A percentile compares a stretch with the other conserved stretches of the same genome.
phyloP scores from a whole-genome alignment of 116 monocot genomes.

The Posidonia oceanica region DNA sequence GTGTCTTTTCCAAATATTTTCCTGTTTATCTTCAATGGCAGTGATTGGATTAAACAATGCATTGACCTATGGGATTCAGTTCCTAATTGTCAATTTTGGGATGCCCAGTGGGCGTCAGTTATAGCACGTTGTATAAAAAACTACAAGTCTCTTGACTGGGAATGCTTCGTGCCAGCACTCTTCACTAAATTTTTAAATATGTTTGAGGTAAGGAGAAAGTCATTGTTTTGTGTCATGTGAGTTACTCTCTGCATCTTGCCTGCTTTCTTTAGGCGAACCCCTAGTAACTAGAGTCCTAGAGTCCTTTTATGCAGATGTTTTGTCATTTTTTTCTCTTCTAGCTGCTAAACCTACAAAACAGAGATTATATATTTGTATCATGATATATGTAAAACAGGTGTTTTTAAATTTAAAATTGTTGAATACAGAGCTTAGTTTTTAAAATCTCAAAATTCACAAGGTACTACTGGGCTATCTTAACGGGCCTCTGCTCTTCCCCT shows the following conservation, averaged over 20 bases:
- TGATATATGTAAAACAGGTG: too few species aligned
- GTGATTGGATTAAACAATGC: slow-evolving; percentile 69
- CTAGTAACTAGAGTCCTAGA: too few species aligned
- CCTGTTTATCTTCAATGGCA: slow-evolving; percentile 16
- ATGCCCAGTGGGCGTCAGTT: slow-evolving; percentile 82
- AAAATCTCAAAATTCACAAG: too few species aligned
- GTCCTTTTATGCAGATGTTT: not conserved
- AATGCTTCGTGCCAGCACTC: slow-evolving; percentile 54
- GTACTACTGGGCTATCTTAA: too few species aligned
- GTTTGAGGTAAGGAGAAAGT: slow-evolving; percentile 71
- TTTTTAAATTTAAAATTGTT: too few species aligned
- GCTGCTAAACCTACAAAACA: too few species aligned
- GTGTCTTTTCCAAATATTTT: slow-evolving; percentile 1
- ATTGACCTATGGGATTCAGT: slow-evolving; percentile 71
- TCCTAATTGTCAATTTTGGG: slow-evolving; percentile 96
- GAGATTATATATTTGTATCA: too few species aligned
- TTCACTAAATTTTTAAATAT: slow-evolving; percentile 79
- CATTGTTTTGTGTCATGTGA: not conserved
- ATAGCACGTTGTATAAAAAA: slow-evolving; percentile 72
- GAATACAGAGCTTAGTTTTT: too few species aligned
- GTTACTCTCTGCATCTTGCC: not conserved
- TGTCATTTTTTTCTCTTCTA: not conserved
- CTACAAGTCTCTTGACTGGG: slow-evolving; percentile 80
- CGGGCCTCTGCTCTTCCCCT: too few species aligned
- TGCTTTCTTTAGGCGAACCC: too few species aligned